Conservation (phyloP, 2,329 filamentous ascomycete species). For the Fragosphaeria purpurea region DNA sequence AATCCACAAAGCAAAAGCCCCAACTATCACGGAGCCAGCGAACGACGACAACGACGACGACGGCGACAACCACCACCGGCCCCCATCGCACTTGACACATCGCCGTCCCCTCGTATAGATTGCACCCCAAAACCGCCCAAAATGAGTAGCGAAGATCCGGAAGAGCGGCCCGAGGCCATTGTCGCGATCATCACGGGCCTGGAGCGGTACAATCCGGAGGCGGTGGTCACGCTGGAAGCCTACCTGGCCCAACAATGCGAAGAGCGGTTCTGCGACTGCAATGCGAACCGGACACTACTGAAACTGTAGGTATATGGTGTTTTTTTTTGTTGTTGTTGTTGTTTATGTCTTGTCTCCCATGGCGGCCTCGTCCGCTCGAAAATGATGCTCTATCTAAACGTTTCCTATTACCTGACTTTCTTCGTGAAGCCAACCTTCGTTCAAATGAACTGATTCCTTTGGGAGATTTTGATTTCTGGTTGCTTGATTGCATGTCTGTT, state of each 20-base stretch:
- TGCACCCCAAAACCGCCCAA: slow-evolving; percentile 22
- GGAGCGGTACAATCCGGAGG: slow-evolving; percentile 97
- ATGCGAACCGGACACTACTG: slow-evolving; percentile 88
- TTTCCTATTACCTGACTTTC: slow-evolving; percentile 96
- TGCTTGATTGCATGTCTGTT: slow-evolving; percentile 16
- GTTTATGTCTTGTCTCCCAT: background rate
- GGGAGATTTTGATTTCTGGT: slow-evolving; percentile 49
- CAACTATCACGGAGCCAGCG: too few relatives aligned
- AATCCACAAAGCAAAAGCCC: too few relatives aligned
- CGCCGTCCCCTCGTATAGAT: too few relatives aligned
- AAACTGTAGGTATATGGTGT: slow-evolving; percentile 69
- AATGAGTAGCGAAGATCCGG: slow-evolving; percentile 73
- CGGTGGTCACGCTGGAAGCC: slow-evolving; percentile 83
- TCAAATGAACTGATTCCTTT: background rate
- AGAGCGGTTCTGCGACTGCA: slow-evolving; percentile 86
- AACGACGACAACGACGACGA: too few relatives aligned
- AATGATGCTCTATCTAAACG: slow-evolving; percentile 82
- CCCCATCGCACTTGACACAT: too few relatives aligned
- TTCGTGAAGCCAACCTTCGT: slow-evolving; percentile 59
- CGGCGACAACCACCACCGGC: too few relatives aligned
- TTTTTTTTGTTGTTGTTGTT: background rate
- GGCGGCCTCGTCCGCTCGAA: slow-evolving; percentile 11
- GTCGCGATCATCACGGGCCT: slow-evolving; percentile 91
- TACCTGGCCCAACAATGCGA: slow-evolving; percentile 95
- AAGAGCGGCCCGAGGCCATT: slow-evolving; percentile 86